Percentiles rank a stretch among this genome's conserved stretches.
Conservation (phyloP, 225 moss, liverwort and hornwort genomes). For the Anthoceros angustus region DNA sequence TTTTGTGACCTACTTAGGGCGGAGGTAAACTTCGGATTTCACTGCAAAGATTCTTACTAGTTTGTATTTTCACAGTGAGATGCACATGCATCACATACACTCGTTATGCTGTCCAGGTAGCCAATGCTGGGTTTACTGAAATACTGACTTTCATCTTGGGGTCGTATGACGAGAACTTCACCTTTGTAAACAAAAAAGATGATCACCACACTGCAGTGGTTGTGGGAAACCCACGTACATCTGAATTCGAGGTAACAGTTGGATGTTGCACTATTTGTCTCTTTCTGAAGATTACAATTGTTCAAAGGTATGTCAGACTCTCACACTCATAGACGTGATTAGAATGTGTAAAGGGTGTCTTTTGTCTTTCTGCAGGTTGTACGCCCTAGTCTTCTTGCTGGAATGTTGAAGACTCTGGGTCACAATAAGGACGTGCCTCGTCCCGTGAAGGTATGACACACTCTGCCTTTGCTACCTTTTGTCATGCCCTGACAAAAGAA, state of each 20-base stretch:
- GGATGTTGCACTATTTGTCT: background rate
- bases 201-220: conserved; percentile 59
- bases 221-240: conserved; percentile 56
- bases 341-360: background rate
- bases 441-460: conserved; percentile 41
- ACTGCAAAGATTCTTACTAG: background rate
- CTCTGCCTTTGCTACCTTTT: background rate
- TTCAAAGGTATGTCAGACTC: background rate
- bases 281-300: background rate
- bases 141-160: conserved; percentile 88
- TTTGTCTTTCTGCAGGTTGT: conserved; percentile 38
- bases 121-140: conserved; percentile 86
- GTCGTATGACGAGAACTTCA: conserved; percentile 67
- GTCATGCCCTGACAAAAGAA: background rate
- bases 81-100: no score
- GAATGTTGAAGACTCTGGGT: conserved; percentile 77
- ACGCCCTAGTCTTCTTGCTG: conserved; percentile 72
- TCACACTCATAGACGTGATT: background rate
- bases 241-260: conserved; percentile 60
- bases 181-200: conserved; percentile 50
- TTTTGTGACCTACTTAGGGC: conserved; percentile 72
- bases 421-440: conserved; percentile 75
- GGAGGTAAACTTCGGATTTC: conserved; percentile 30
- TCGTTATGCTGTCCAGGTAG: conserved; percentile 32
- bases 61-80: background rate